phyloP scores from a whole-genome alignment of 2,329 filamentous ascomycete species.

The Pochonia chlamydosporia region DNA sequence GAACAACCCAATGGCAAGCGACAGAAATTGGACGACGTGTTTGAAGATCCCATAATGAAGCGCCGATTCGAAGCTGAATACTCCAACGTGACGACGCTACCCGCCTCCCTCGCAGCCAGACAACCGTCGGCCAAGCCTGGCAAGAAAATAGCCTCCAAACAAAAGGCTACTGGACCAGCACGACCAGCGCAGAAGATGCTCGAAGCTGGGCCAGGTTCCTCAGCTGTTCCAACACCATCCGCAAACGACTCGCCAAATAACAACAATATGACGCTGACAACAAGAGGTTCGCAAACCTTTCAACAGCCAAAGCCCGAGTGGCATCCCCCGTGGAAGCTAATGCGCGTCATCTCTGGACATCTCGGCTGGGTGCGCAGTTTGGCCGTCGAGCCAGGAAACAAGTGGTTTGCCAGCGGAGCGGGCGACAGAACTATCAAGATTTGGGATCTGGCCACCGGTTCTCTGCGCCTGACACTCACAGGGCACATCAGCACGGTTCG shows the following conservation, averaged over 20 bases:
- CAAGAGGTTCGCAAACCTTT: conserved; percentile 21
- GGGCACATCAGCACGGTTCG: conserved; percentile 92
- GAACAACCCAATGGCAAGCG: conserved; percentile 27
- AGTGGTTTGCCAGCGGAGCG: conserved; percentile 95
- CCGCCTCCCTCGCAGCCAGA: conserved; percentile 71
- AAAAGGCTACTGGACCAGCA: conserved; percentile 39
- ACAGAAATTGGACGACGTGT: conserved; percentile 30
- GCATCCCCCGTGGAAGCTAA: conserved; percentile 98
- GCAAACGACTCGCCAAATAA: conserved; percentile 10
- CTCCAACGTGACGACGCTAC: conserved; percentile 68
- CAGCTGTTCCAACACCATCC: neutral
- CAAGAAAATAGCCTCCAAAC: conserved; percentile 18
- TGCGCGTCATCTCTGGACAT: conserved; percentile 95
- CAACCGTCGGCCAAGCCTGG: conserved; percentile 48
- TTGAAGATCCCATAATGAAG: conserved; percentile 28
- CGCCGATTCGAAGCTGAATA: conserved; percentile 68
- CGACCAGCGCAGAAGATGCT: conserved; percentile 36
- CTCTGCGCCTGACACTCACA: conserved; percentile 78
- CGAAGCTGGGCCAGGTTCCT: conserved; percentile 21
- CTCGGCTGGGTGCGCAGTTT: conserved; percentile 88
- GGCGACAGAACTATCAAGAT: conserved; percentile 98
- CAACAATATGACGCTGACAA: conserved; percentile 26
- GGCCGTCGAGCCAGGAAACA: conserved; percentile 90
- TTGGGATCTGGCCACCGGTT: conserved; percentile 89
- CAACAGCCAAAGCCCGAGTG: conserved; percentile 72